A percentile compares a stretch with the other conserved stretches of the same genome.
Conservation (phyloP, 108 stramenopile species). For the Stephanodiscus minutulus region DNA sequence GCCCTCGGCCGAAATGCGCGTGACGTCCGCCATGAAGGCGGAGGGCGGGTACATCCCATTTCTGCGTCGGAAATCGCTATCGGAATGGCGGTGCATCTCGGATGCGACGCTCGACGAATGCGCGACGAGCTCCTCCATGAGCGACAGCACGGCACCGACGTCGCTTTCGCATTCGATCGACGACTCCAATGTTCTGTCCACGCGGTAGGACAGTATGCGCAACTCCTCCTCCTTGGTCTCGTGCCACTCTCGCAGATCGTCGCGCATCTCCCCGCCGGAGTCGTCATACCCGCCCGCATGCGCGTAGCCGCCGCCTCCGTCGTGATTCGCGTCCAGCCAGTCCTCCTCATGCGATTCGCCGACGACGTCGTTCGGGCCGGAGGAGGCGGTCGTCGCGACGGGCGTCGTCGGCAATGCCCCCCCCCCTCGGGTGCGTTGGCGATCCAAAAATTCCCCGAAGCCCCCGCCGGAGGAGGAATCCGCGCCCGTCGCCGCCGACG, state of each 20-base stretch:
- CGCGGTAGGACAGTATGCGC: background rate
- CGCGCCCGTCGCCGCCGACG: background rate
- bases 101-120: slow-evolving; percentile 14
- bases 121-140: slow-evolving; percentile 23
- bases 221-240: slow-evolving; percentile 8
- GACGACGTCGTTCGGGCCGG: too few relatives aligned
- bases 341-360: background rate
- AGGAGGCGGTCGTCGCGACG: background rate
- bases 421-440: background rate
- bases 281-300: background rate
- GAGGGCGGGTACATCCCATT: slow-evolving; percentile 39
- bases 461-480: too few relatives aligned
- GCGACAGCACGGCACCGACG: slow-evolving; percentile 12
- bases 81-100: slow-evolving; percentile 20
- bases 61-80: slow-evolving; percentile 26
- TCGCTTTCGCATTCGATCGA: background rate
- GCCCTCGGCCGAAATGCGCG: slow-evolving; percentile 15
- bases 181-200: background rate
- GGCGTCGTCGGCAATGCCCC: background rate
- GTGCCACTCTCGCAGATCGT: slow-evolving; percentile 14
- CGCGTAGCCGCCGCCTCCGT: too few relatives aligned
- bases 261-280: background rate
- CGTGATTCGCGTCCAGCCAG: background rate
- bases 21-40: slow-evolving; percentile 17
- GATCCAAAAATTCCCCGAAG: background rate